These are phyloP conservation scores for Tulasnella sp. DNA, from an alignment of 768 basidiomycete genomes.

Conservation along the genomic window DNA sequence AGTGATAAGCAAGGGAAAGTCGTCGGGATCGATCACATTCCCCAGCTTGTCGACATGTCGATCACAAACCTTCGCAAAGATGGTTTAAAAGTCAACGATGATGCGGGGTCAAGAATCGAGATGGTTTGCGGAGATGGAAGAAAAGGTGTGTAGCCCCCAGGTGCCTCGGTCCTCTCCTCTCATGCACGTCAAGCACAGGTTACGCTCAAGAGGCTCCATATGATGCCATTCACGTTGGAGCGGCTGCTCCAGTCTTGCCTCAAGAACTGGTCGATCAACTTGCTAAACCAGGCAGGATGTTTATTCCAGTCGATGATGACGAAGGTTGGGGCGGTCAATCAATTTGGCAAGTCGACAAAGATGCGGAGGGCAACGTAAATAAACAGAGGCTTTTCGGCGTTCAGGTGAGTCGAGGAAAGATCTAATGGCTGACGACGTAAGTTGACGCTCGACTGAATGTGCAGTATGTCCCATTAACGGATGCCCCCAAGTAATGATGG, in stretches of 20 bases:
- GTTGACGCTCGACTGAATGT: not conserved
- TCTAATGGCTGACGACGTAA: not conserved
- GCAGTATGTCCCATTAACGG: constrained; percentile 19
- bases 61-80: constrained; percentile 58
- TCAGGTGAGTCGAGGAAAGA: constrained; percentile 44
- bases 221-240: constrained; percentile 89
- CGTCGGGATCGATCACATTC: constrained; percentile 87
- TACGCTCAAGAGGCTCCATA: constrained; percentile 41
- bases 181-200: constrained; percentile 30
- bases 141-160: constrained; percentile 43
- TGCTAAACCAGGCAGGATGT: constrained; percentile 70
- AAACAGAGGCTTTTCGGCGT: constrained; percentile 69
- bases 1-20: constrained; percentile 45
- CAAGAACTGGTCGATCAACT: constrained; percentile 68
- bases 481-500: constrained; percentile 12
- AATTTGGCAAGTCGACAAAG: constrained; percentile 76
- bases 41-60: constrained; percentile 66
- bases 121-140: constrained; percentile 76
- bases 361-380: constrained; percentile 55
- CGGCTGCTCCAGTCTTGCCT: constrained; percentile 73
- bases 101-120: constrained; percentile 40
- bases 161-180: too few relatives aligned
- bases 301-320: constrained; percentile 76
- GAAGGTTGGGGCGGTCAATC: constrained; percentile 35
- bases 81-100: constrained; percentile 37